A percentile compares a stretch with the other conserved stretches of the same genome.
Evolutionary conservation across 495 filamentous ascomycete genomes (phyloP).

Genomic region (Xylaria intraflava): DNA sequence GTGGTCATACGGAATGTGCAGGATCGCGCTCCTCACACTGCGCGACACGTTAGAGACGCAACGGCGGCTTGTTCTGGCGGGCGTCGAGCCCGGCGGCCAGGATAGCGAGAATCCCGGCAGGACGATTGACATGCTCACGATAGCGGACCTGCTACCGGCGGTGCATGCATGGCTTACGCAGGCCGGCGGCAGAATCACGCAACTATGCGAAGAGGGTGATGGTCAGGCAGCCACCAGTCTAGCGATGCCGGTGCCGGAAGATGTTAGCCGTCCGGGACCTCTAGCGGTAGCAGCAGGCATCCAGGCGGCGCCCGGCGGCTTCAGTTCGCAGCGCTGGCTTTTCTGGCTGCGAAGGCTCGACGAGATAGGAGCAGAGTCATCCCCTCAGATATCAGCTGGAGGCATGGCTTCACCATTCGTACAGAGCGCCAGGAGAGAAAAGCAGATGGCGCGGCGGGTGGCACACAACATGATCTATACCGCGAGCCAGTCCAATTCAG

Average conservation of each 20-base stretch:
- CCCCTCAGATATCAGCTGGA: not conserved
- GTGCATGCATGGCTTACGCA: slow-evolving; percentile 12
- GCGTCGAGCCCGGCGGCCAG: slow-evolving; percentile 7
- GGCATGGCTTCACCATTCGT: slow-evolving; percentile 4
- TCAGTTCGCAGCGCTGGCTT: slow-evolving; percentile 16
- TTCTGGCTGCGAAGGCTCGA: slow-evolving; percentile 18
- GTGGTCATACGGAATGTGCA: slow-evolving; percentile 11
- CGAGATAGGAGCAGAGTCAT: slow-evolving; percentile 14
- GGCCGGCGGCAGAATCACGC: slow-evolving; percentile 11
- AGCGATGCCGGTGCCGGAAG: slow-evolving; percentile 7
- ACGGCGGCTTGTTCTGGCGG: slow-evolving; percentile 5
- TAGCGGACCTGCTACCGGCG: slow-evolving; percentile 13
- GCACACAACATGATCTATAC: slow-evolving; percentile 13
- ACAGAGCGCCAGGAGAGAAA: slow-evolving; percentile 2
- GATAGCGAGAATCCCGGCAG: slow-evolving; percentile 13
- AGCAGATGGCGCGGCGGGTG: slow-evolving; percentile 11
- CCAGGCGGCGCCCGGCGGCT: slow-evolving; percentile 5
- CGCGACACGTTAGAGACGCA: slow-evolving; percentile 14
- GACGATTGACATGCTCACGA: slow-evolving; percentile 10
- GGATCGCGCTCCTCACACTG: slow-evolving; percentile 16
- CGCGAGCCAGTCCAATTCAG: slow-evolving; percentile 10
- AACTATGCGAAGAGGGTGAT: slow-evolving; percentile 14
- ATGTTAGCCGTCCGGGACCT: slow-evolving; percentile 7
- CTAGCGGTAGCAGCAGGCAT: slow-evolving; percentile 9
- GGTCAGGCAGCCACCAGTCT: not conserved